Base-by-base conservation (phyloP, 495 filamentous ascomycete species). In the Daldinia bambusicola region DNA sequence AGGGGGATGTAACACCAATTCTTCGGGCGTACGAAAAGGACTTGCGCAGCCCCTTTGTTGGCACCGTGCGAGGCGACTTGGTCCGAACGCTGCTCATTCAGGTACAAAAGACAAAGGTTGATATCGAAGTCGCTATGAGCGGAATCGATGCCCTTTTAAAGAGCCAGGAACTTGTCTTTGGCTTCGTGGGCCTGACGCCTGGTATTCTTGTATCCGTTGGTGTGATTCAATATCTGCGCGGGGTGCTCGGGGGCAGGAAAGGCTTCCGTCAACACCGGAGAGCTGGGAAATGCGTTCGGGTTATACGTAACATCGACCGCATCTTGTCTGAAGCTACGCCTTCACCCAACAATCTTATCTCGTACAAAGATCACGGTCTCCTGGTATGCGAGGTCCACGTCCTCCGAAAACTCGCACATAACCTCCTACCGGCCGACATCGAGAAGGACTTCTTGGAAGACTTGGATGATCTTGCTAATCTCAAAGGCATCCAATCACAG, bases 81-180 rank as follows among this genome's bases (percentile, higher is more conserved):
- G 82, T 98, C 52, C 89, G 95, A 55, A 91, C 95, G 22, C 86
- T 99, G 55, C 85, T 99, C 34, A 97, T 99, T 51, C 95, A 99
- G 76, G 89, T 99, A 51, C 95, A 99, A 76, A 99, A 98, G 84
- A 98, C 95, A 0, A 99, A 98, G 82, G 95, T 99, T 31, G 95
- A 99, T 72, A 91, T 98, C 8, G 95, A 99, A 78, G 89, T 99
- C 62, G 95, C 95, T 14, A 92, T 98, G 77, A 91, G 92, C 61
- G 95, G 95, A 13, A 98, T 99, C 61, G 93, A 99, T 79, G 82
- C 93, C 30, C 84, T 99, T 20, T 83, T 99, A 12, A 97, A 95
- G 81, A 97, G 93, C 71, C 95, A 99, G 75, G 95, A 99, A 75
- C 89, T 99, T 55, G 92, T 99, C 32, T 99, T 99, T 81, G 95